Percentiles rank a stretch among this genome's conserved stretches.
Conservation (phyloP, 768 basidiomycete genomes). For the Serendipita sp. region DNA sequence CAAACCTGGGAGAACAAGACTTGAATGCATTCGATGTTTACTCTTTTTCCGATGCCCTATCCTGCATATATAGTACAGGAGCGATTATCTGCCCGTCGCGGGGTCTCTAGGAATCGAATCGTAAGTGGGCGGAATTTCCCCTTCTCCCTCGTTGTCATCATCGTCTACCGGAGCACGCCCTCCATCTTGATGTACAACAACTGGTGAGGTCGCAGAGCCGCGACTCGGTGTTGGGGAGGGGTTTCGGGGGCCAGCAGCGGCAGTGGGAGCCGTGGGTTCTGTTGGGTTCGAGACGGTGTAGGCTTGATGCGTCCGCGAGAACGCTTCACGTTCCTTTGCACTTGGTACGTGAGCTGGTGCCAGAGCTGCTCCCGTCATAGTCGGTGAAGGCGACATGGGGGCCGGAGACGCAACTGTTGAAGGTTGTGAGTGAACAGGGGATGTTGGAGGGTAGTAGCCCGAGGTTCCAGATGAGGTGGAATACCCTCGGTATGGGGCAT, state of each 20-base stretch:
- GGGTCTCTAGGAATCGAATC: constrained; percentile 10
- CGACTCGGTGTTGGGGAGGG: not conserved
- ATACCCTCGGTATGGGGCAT: not conserved
- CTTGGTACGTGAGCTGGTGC: not conserved
- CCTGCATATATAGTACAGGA: too few relatives aligned
- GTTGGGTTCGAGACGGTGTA: not conserved
- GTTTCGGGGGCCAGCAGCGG: not conserved
- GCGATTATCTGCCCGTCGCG: not conserved
- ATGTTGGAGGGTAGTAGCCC: not conserved
- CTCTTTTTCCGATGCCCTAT: too few relatives aligned
- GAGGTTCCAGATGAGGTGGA: not conserved
- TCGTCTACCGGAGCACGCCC: constrained; percentile 7
- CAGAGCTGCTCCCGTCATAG: not conserved
- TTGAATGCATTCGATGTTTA: too few relatives aligned
- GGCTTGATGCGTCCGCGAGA: not conserved
- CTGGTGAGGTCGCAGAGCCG: constrained; percentile 1
- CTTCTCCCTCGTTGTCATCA: constrained; percentile 6
- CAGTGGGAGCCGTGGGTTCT: not conserved
- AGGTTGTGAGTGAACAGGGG: not conserved
- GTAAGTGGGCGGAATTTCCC: constrained; percentile 13
- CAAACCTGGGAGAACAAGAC: too few relatives aligned
- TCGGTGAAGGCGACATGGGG: not conserved
- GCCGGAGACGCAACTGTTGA: not conserved
- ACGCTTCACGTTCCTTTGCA: constrained; percentile 5
- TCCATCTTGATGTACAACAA: constrained; percentile 12